phyloP scores from a whole-genome alignment of 73 alveolate genomes.

The Paramecium pentaurelia region DNA sequence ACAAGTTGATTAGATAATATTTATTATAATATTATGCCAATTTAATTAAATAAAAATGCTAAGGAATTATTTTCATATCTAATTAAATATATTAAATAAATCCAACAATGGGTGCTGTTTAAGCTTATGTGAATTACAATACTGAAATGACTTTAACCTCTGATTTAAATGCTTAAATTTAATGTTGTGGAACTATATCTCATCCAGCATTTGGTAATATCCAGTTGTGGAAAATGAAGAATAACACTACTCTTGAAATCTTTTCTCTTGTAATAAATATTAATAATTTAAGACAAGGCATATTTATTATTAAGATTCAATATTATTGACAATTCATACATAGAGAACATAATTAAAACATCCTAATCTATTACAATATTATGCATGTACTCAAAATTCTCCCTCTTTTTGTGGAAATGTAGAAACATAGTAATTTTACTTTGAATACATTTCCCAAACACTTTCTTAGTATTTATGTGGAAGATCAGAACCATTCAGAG shows the following conservation, averaged over 20 bases:
- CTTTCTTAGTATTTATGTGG: neutral
- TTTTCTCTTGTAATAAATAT: neutral
- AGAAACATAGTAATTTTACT: neutral
- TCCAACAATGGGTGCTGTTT: neutral
- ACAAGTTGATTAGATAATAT: neutral
- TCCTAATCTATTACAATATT: neutral
- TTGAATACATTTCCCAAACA: neutral
- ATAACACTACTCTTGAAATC: neutral
- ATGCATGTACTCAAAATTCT: neutral
- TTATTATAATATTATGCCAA: neutral
- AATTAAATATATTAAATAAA: neutral
- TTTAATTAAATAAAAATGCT: neutral
- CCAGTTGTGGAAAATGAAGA: neutral
- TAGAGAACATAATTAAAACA: neutral
- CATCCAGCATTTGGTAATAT: constrained; percentile 9
- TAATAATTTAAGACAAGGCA: neutral
- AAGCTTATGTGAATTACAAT: neutral
- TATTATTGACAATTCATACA: neutral
- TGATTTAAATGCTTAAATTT: neutral
- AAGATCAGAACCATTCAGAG: neutral
- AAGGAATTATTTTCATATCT: neutral
- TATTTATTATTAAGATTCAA: neutral
- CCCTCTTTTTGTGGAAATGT: neutral
- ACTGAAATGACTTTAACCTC: neutral
- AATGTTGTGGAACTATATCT: neutral